Percentiles rank a stretch among this genome's conserved stretches.
Conservation (phyloP, 164 flowering plant genomes). For the Tetrastigma voinierianum region DNA sequence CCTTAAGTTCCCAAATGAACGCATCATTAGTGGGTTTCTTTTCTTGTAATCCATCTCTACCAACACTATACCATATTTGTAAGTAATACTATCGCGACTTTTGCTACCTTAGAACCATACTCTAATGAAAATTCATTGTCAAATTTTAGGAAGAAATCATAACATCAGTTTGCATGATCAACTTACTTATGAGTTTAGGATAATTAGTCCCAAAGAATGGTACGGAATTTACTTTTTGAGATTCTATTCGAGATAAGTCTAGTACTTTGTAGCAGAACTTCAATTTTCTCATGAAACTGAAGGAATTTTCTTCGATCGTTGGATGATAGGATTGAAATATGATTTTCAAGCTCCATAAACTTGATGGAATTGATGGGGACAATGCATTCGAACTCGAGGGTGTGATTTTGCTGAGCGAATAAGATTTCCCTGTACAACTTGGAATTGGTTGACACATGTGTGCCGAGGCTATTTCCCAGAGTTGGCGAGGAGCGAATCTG, state of each 20-base stretch:
- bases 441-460: no score
- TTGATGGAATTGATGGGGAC: conserved; percentile 11
- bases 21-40: conserved; percentile 25
- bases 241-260: no score
- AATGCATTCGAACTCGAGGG: conserved; percentile 10
- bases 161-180: no score
- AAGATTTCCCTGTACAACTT: conserved; percentile 19
- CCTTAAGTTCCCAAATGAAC: conserved; percentile 16
- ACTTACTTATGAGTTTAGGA: no score
- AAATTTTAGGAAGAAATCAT: not conserved
- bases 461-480: no score
- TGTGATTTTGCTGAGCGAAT: conserved; percentile 1
- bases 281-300: no score
- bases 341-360: conserved; percentile 14
- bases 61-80: conserved; percentile 30
- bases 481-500: conserved; percentile 6
- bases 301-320: no score
- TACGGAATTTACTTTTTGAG: no score
- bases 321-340: no score
- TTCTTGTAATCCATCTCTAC: conserved; percentile 23
- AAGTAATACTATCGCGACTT: conserved; percentile 21
- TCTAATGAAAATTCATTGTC: conserved; percentile 9
- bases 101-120: conserved; percentile 17
- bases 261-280: no score
- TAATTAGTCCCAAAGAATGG: no score